phyloP scores from a whole-genome alignment of 768 basidiomycete species.

The Punctularia strigosozonata region DNA sequence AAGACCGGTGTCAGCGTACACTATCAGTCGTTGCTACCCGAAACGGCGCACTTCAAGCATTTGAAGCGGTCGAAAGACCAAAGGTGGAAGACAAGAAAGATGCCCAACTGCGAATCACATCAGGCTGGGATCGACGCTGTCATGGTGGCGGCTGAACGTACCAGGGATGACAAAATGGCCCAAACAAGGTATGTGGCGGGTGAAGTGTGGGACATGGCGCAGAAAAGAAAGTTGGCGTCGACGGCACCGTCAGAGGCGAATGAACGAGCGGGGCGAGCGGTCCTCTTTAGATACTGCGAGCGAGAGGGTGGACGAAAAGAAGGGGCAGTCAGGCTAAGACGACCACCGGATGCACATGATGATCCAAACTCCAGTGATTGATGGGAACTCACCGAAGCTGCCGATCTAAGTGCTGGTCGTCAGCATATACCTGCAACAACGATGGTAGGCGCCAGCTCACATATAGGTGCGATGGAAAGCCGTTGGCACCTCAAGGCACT shows the following conservation, averaged over 20 bases:
- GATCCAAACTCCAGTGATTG: too few species aligned
- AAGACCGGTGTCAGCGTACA: background rate
- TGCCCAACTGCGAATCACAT: slow-evolving; percentile 31
- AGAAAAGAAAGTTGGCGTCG: slow-evolving; percentile 2
- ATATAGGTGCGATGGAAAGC: too few species aligned
- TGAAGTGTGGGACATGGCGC: slow-evolving; percentile 48
- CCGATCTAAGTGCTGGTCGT: too few species aligned
- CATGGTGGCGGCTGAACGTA: slow-evolving; percentile 19
- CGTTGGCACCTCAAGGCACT: too few species aligned
- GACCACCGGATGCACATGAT: too few species aligned
- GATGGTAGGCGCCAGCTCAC: too few species aligned
- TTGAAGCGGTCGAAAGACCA: slow-evolving; percentile 76
- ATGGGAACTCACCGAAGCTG: too few species aligned
- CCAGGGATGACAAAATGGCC: slow-evolving; percentile 40
- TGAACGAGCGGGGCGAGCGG: too few species aligned
- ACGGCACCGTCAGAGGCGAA: slow-evolving; percentile 2
- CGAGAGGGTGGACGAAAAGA: too few species aligned
- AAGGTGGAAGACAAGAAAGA: slow-evolving; percentile 59
- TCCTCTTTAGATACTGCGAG: too few species aligned
- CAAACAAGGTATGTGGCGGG: slow-evolving; percentile 54
- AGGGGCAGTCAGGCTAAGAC: too few species aligned
- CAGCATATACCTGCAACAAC: too few species aligned
- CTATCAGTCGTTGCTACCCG: background rate
- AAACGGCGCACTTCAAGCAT: slow-evolving; percentile 43
- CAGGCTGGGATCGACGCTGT: background rate